Conservation (phyloP, 805 yeast species). For the Spathaspora sp. region DNA sequence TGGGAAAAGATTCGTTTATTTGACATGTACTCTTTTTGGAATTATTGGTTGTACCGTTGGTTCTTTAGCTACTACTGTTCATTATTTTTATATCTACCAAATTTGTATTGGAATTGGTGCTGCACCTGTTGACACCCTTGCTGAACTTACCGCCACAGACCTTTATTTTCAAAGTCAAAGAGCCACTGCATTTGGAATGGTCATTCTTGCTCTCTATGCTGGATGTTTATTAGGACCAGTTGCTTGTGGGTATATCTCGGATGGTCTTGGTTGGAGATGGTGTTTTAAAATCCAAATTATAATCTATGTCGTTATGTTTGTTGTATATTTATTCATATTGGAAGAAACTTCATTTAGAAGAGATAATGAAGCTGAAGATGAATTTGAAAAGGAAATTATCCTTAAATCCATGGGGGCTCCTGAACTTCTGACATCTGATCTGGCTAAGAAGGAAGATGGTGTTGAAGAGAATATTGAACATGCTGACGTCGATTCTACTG, state of each 20-base stretch:
- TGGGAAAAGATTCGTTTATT: slow-evolving; percentile 26
- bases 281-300: slow-evolving; percentile 22
- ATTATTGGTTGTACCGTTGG: slow-evolving; percentile 23
- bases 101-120: slow-evolving; percentile 30
- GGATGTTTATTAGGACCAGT: slow-evolving; percentile 44
- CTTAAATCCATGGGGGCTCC: background rate
- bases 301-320: slow-evolving; percentile 30
- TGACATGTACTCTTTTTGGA: slow-evolving; percentile 22
- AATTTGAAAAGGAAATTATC: slow-evolving; percentile 28
- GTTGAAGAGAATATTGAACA: slow-evolving; percentile 5
- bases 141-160: slow-evolving; percentile 43
- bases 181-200: slow-evolving; percentile 27
- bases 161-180: slow-evolving; percentile 43
- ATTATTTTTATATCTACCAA: slow-evolving; percentile 20
- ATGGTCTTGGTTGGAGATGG: slow-evolving; percentile 41
- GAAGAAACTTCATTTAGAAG: slow-evolving; percentile 43
- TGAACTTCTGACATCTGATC: no score
- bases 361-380: slow-evolving; percentile 14
- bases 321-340: slow-evolving; percentile 32
- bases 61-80: slow-evolving; percentile 16
- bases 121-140: slow-evolving; percentile 44
- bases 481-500: slow-evolving; percentile 7
- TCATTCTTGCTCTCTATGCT: slow-evolving; percentile 39
- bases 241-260: slow-evolving; percentile 39
- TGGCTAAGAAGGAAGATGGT: background rate